phyloP scores from a whole-genome alignment of 306 rosid species.

The Prosopis cineraria region DNA sequence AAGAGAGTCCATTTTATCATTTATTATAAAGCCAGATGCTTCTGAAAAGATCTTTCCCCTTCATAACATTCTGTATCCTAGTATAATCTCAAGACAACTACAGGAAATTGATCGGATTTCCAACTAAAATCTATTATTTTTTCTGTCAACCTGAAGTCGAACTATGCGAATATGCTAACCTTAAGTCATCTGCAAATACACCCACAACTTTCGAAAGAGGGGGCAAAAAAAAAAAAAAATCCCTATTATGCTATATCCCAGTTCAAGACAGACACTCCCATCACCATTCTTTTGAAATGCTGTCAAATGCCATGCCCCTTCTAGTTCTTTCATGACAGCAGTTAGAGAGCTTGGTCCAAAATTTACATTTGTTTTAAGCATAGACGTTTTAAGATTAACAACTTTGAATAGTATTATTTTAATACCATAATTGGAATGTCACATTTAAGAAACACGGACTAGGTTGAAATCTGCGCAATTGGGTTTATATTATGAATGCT shows the following conservation, averaged over 20 bases:
- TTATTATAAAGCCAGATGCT: background rate
- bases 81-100: constrained; percentile 4
- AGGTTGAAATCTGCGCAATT: background rate
- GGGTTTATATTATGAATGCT: background rate
- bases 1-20: background rate
- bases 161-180: background rate
- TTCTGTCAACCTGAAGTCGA: background rate
- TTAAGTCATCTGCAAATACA: background rate
- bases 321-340: background rate
- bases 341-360: background rate
- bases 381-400: background rate
- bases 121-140: background rate
- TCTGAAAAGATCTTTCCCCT: constrained; percentile 3
- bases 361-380: background rate
- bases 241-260: background rate
- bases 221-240: background rate
- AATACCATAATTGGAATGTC: background rate
- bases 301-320: background rate
- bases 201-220: background rate
- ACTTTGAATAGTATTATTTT: background rate
- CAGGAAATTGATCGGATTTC: constrained; percentile 24
- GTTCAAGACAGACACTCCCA: too few relatives aligned
- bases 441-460: background rate
- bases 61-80: constrained; percentile 9
- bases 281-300: background rate